Evolutionary conservation across 2,329 filamentous ascomycete genomes (phyloP), one percentile per base, ranked within the genome.

Genomic region (Fusarium sp.): DNA sequence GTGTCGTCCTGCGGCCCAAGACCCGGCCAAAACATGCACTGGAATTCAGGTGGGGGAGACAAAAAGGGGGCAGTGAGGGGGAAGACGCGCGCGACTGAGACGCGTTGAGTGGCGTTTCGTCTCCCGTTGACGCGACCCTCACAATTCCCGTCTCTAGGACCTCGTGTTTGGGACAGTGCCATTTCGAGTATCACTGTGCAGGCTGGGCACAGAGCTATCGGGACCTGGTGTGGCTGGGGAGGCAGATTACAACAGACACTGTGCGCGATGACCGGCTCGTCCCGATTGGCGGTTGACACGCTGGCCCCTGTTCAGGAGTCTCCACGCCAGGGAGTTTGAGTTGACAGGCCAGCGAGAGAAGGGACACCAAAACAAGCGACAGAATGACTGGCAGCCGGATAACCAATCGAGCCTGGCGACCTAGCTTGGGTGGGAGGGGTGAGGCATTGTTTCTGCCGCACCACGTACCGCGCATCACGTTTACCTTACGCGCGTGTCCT

Each of bases 101-200:
- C 73, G 73, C 69, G 73, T 74, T 64, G 58, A 73, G 69, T 72
- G 69, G 72, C 67, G 68, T 67, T 42, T 54, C 25, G 34, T 51
- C 49, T 40, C 33, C 53, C 18, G 16, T 60, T 55, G 57, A 69
- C 68, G 69, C 65, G 68, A 67, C 58, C 62, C 34, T 44, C 46
- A 58, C 54, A 51, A 38, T 44, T 31, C 18, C 36, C 36, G 16
- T 44, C 46, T 57, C 51, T n/a, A 40, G 20, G 20, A 14, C 16
- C 16, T 60, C 58, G 58, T 55, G 58, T 55, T 60, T 54, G 7
- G 18, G 38, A 60, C 46, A 57, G 51, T 63, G 31, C 46, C 9
- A 27, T 16, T 18, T 13, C 11, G 2, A 8, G 2, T 7, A 13
- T 11, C 23, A 69, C 68, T 60, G 64, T 70, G 36, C 27, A 16